phyloP scores from a whole-genome alignment of 2,329 filamentous ascomycete species.

The Endoconidiophora polonica region DNA sequence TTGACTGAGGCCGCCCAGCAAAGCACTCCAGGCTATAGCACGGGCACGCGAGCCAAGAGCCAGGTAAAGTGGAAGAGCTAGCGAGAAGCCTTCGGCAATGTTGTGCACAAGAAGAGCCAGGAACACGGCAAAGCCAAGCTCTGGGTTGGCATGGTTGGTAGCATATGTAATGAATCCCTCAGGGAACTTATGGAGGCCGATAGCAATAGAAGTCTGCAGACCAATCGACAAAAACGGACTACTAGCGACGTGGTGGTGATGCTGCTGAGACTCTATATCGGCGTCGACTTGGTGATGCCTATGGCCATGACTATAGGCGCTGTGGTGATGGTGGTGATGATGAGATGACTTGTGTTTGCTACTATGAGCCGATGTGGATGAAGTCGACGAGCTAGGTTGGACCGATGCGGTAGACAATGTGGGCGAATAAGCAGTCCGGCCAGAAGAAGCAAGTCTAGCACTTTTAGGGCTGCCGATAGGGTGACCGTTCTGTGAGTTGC shows the following conservation, averaged over 20 bases:
- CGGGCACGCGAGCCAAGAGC: conserved; percentile 64
- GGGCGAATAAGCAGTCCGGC: background rate
- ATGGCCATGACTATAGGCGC: conserved; percentile 13
- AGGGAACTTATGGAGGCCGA: conserved; percentile 89
- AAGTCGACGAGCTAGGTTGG: too few relatives aligned
- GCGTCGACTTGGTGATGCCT: conserved; percentile 15
- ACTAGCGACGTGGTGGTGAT: conserved; percentile 88
- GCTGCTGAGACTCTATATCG: conserved; percentile 31
- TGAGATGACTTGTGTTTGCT: background rate
- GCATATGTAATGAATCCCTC: conserved; percentile 83
- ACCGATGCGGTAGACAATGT: too few relatives aligned
- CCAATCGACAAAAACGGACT: conserved; percentile 90
- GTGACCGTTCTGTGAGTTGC: too few relatives aligned
- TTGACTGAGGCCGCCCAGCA: conserved; percentile 75
- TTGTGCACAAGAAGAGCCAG: conserved; percentile 95
- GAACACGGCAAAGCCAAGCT: conserved; percentile 80
- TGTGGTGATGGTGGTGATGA: background rate
- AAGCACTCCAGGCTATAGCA: conserved; percentile 69
- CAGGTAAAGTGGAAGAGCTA: conserved; percentile 84
- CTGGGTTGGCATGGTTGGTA: conserved; percentile 87
- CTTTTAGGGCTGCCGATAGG: background rate
- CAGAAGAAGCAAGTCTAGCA: background rate
- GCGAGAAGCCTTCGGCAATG: conserved; percentile 89
- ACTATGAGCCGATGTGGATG: too few relatives aligned
- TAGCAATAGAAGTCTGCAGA: conserved; percentile 89